phyloP scores from a whole-genome alignment of 129 eudicot species.

The Chrysanthemum seticuspe region DNA sequence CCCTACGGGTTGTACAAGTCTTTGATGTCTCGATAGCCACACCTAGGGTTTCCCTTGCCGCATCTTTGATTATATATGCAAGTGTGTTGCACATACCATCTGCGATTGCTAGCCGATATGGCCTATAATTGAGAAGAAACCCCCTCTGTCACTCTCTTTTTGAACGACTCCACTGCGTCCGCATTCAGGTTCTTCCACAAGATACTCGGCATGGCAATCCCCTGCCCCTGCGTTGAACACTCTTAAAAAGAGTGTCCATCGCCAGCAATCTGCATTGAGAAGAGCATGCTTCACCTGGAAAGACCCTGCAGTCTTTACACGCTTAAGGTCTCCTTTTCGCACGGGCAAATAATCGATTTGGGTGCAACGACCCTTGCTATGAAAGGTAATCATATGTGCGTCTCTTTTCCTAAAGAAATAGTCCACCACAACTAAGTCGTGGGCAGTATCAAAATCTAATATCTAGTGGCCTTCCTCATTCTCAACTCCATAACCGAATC shows the following conservation, averaged over 20 bases:
- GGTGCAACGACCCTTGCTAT: not conserved
- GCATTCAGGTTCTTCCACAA: not conserved
- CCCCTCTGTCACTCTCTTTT: not conserved
- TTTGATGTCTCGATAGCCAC: not conserved
- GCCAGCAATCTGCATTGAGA: not conserved
- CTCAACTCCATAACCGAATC: not conserved
- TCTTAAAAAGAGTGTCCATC: not conserved
- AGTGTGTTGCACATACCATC: not conserved
- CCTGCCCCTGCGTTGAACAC: not conserved
- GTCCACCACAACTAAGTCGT: not conserved
- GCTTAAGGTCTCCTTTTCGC: not conserved
- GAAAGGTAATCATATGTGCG: not conserved
- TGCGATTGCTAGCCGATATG: not conserved
- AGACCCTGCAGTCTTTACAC: not conserved
- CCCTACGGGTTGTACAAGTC: not conserved
- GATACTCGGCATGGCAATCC: not conserved
- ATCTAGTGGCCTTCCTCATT: not conserved
- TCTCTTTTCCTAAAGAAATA: not conserved
- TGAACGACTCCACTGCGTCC: not conserved
- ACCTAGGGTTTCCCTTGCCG: not conserved
- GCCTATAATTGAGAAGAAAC: not conserved
- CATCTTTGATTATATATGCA: not conserved
- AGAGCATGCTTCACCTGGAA: not conserved
- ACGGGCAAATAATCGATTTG: not conserved
- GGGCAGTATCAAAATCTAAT: not conserved